A percentile compares a stretch with the other conserved stretches of the same genome.
These are phyloP conservation scores for Davidsoniella australis DNA, from an alignment of 2,329 filamentous ascomycete genomes.

Conservation along the genomic window DNA sequence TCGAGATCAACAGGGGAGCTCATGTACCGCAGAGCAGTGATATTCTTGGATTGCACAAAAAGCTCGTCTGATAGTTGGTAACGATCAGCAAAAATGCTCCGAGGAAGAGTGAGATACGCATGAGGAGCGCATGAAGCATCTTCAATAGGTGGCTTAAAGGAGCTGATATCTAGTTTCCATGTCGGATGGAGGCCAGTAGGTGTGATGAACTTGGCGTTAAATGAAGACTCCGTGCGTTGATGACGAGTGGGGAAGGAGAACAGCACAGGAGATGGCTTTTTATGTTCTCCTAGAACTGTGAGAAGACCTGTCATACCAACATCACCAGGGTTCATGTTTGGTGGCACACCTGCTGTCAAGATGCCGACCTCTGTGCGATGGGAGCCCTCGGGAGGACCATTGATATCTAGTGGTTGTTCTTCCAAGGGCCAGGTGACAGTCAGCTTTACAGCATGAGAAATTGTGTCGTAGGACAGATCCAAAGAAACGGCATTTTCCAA, in stretches of 20 bases:
- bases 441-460: constrained; percentile 46
- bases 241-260: constrained; percentile 78
- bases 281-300: constrained; percentile 59
- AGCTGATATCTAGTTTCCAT: constrained; percentile 48
- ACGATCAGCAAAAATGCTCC: constrained; percentile 65
- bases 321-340: constrained; percentile 48
- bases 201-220: constrained; percentile 44
- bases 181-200: constrained; percentile 76
- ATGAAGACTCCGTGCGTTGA: constrained; percentile 38
- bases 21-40: constrained; percentile 49
- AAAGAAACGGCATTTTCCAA: constrained; percentile 41
- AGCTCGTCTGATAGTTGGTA: constrained; percentile 66
- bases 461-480: constrained; percentile 61
- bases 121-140: constrained; percentile 53
- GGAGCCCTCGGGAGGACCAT: neutral
- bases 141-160: constrained; percentile 30
- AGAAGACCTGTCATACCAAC: constrained; percentile 64
- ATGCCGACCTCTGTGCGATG: constrained; percentile 67
- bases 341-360: constrained; percentile 45
- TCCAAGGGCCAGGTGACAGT: constrained; percentile 45
- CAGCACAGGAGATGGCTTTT: constrained; percentile 53
- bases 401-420: constrained; percentile 1
- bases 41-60: constrained; percentile 66
- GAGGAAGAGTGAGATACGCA: constrained; percentile 69
- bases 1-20: constrained; percentile 74